Base-by-base conservation (phyloP, 2,329 filamentous ascomycete species). In the Diaporthe batatas region DNA sequence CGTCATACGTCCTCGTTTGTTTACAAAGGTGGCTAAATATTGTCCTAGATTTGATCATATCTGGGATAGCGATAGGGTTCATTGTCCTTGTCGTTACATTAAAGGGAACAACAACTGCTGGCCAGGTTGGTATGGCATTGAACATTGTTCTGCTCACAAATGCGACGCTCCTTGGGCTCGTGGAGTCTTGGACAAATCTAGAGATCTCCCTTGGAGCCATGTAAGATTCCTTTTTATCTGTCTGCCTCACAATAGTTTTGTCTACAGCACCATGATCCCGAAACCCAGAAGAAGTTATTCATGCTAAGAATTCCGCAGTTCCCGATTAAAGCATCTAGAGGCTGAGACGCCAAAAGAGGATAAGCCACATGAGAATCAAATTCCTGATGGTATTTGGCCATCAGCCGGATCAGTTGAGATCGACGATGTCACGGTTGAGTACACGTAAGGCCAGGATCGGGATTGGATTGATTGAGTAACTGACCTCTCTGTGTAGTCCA, bases 81-180 rank as follows among this genome's bases (percentile, higher is more conserved):
- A 55, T 55, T n/a, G 29, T 21, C 0, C 53, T 55, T 34, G 29
- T 29, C 3, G 16, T 55, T 18, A 16, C 10, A 4, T 18, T 55
- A 11, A 55, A 34, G 53, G 53, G 53, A 2, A 34, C 53, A 3
- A 55, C 53, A 10, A 55, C 53, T 5, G 53, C 53, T 34, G 29
- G 29, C 29, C 53, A 55, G 53, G 34, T 55, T 5, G 53, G 53
- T 11, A 55, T 55, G 53, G 53, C 53, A 34, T 29, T 55, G 29
- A 55, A 55, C 53, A 55, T 55, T 34, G 53, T 34, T 34, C 25
- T 55, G 29, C 16, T 55, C 34, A 29, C 53, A 18, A 55, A 55
- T 34, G 29, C 29, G 16, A 55, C 53, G 5, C 53, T 55, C 18
- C 53, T 55, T 18, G 53, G 53, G 6, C 53, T 55, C 53, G 53